These are phyloP conservation scores for Lentinula sp. DNA, from an alignment of 768 basidiomycete genomes.

Conservation along the genomic window DNA sequence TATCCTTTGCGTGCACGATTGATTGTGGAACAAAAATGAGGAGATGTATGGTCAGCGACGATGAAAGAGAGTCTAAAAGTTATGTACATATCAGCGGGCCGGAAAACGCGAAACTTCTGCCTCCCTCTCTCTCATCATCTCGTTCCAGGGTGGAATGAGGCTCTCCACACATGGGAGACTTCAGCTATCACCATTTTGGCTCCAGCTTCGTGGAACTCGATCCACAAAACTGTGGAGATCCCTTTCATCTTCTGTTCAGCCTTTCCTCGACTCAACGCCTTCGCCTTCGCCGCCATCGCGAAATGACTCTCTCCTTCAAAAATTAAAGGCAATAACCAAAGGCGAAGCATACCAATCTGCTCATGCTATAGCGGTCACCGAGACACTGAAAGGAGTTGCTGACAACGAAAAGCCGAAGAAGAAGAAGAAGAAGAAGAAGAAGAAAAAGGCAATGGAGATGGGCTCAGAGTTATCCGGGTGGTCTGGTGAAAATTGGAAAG, in stretches of 20 bases:
- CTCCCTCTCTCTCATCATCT: background rate
- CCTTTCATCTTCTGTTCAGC: background rate
- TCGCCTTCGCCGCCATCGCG: background rate
- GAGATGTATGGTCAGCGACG: no score
- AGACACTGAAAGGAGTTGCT: background rate
- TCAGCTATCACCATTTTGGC: background rate
- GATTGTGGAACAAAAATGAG: no score
- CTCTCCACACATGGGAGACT: background rate
- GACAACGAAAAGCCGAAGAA: background rate
- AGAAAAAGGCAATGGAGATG: background rate
- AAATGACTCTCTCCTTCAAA: background rate
- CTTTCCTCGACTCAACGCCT: background rate
- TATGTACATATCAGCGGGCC: no score
- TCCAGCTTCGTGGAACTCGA: background rate
- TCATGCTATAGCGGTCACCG: background rate
- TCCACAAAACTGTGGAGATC: background rate
- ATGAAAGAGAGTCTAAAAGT: no score
- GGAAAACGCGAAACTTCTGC: no score
- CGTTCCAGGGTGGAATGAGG: background rate
- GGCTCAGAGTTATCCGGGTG: background rate
- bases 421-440: conserved; percentile 2
- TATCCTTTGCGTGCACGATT: no score
- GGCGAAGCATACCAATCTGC: background rate
- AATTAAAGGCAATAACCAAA: background rate
- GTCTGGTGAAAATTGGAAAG: background rate